Evolutionary conservation across 805 yeast species (phyloP).

Genomic region (Lachancea lanzarotensis): DNA sequence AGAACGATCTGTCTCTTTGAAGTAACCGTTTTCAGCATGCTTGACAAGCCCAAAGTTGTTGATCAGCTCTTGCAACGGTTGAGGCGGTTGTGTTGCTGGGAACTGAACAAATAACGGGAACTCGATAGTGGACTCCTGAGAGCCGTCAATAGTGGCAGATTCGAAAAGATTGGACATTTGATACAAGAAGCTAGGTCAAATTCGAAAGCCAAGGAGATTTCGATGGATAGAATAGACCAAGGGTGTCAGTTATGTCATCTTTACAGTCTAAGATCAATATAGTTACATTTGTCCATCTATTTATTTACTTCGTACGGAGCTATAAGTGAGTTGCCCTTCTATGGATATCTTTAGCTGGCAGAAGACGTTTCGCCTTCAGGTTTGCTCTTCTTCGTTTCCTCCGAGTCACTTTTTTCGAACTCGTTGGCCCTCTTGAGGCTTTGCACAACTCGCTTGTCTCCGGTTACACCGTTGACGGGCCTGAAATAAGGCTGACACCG

Average conservation of each 20-base stretch:
- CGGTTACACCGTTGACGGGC: slow-evolving; percentile 71
- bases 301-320: slow-evolving; percentile 3
- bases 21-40: slow-evolving; percentile 55
- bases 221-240: no score
- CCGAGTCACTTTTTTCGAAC: background rate
- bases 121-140: slow-evolving; percentile 12
- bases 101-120: slow-evolving; percentile 15
- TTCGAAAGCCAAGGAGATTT: no score
- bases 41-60: slow-evolving; percentile 33
- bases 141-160: slow-evolving; percentile 15
- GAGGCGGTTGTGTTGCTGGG: slow-evolving; percentile 21
- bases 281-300: slow-evolving; percentile 14
- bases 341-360: background rate
- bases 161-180: background rate
- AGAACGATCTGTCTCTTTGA: slow-evolving; percentile 50
- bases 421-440: slow-evolving; percentile 16
- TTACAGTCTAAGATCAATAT: background rate
- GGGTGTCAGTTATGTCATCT: no score
- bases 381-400: slow-evolving; percentile 4
- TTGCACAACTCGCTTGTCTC: slow-evolving; percentile 36
- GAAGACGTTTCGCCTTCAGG: slow-evolving; percentile 1
- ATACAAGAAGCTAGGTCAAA: background rate
- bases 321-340: background rate
- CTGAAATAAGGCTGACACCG: slow-evolving; percentile 94
- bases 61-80: slow-evolving; percentile 30